phyloP scores from a whole-genome alignment of 176 grass and related monocot genomes.

The Saccharum spontaneum region DNA sequence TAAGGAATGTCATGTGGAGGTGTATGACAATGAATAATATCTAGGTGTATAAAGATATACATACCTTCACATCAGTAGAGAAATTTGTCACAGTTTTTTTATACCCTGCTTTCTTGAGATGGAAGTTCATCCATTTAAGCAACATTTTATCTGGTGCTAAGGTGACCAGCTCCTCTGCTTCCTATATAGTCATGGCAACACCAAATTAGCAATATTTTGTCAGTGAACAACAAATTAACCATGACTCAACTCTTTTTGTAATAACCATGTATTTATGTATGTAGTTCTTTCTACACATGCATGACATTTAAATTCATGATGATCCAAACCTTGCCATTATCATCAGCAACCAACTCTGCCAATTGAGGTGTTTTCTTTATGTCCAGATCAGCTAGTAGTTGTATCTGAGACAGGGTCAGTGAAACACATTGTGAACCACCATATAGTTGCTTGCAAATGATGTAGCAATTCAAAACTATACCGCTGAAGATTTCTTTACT shows the following conservation, averaged over 20 bases:
- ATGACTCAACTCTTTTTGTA: neutral
- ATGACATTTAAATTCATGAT: constrained; percentile 8
- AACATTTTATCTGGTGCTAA: constrained; percentile 93
- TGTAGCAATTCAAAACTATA: neutral
- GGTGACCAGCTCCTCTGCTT: constrained; percentile 77
- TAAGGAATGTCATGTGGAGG: neutral
- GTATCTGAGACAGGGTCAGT: constrained; percentile 61
- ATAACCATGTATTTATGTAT: neutral
- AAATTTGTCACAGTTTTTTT: constrained; percentile 96
- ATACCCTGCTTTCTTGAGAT: constrained; percentile 97
- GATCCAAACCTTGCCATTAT: constrained; percentile 51
- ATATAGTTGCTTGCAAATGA: neutral
- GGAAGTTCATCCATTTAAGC: constrained; percentile 99
- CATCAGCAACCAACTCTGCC: constrained; percentile 75
- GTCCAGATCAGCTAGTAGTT: constrained; percentile 95
- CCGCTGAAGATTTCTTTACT: neutral
- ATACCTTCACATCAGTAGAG: constrained; percentile 95
- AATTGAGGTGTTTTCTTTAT: constrained; percentile 93
- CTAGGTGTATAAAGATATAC: constrained; percentile 1
- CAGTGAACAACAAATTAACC: neutral
- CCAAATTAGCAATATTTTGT: neutral
- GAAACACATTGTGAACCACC: constrained; percentile 20
- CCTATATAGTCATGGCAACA: constrained; percentile 57
- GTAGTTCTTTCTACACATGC: neutral
- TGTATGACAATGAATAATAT: neutral